Base-by-base conservation (phyloP, 75 land plant species). In the Adiantum capillusveneris region DNA sequence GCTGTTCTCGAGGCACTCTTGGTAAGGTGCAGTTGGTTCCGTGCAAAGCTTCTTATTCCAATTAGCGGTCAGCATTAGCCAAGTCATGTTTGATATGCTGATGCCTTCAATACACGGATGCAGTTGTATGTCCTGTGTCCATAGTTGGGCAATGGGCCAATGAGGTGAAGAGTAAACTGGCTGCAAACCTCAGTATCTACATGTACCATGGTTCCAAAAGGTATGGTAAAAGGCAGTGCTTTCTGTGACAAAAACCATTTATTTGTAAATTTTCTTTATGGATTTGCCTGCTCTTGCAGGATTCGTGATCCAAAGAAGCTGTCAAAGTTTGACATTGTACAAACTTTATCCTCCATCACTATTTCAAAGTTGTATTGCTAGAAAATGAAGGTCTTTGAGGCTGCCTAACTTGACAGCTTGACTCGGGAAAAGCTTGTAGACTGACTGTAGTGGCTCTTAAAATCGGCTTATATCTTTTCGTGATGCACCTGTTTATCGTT, bases 121-220 rank as follows among this genome's bases (percentile, higher is more conserved):
- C 62, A 74, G 77, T 74, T 37, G 77, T 74, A n/a, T 74, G 77
- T 53, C 77, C 77, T 12, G 77, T 74, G 17, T 74, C 77, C 24
- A 74, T 74, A 14, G 77, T 74, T 17, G 77, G 77, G n/a, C 77
- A 74, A 63, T 74, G 77, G 77, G 77, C 77, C 7, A 74, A 74
- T 31, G 77, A 74, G 45, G 77, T 74, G 66, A 74, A 74, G 42
- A 69, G 72, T 66, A 74, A 74, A 61, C 42, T 74, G 14, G 77
- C 77, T 44, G 71, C 71, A 31, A 74, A 74, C 37, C 62, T 67
- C 3, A 74, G 73, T 39, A 74, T 74, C 51, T 74, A 74, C 48
- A 74, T 74, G 77, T 74, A 74, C 30, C 77, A 74, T 42, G 77
- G 77, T 44, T 74, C 77, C 27, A 74, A 74, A 44, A 74, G 77